Conservation (phyloP, 176 grass and related monocot genomes). For the Bonia amplexicaulis region DNA sequence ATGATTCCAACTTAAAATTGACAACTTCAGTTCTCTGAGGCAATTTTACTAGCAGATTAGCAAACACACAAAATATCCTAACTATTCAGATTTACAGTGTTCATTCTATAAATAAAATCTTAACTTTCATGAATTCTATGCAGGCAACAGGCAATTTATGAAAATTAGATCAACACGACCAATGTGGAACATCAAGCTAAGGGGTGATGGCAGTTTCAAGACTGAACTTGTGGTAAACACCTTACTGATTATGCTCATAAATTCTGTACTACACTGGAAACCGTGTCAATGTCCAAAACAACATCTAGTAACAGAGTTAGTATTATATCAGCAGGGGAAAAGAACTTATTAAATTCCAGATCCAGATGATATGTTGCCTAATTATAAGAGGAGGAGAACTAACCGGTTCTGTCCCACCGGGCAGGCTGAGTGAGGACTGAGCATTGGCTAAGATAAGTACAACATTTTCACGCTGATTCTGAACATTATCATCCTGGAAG, state of each 20-base stretch:
- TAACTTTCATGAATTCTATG: conserved; percentile 23
- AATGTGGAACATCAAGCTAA: not conserved
- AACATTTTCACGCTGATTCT: conserved; percentile 95
- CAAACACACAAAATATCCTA: not conserved
- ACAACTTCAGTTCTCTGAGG: not conserved
- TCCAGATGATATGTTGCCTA: not conserved
- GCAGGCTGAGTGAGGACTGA: conserved; percentile 55
- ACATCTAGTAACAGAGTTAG: not conserved
- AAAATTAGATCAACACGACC: conserved; percentile 3
- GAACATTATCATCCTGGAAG: conserved; percentile 79
- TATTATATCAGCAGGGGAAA: not conserved
- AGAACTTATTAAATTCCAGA: not conserved
- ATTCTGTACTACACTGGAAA: not conserved
- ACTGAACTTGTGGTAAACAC: not conserved
- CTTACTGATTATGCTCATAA: not conserved
- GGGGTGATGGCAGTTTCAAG: not conserved
- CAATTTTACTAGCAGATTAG: not conserved
- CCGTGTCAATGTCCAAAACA: not conserved
- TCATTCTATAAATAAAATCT: not conserved
- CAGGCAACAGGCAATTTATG: not conserved
- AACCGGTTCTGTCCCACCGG: conserved; percentile 53
- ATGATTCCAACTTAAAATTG: not conserved
- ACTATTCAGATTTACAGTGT: not conserved
- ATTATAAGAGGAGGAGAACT: conserved; percentile 26
- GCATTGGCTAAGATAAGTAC: conserved; percentile 84